Base-by-base conservation (phyloP, 441 rosid genomes). In the Erodium texanum region DNA sequence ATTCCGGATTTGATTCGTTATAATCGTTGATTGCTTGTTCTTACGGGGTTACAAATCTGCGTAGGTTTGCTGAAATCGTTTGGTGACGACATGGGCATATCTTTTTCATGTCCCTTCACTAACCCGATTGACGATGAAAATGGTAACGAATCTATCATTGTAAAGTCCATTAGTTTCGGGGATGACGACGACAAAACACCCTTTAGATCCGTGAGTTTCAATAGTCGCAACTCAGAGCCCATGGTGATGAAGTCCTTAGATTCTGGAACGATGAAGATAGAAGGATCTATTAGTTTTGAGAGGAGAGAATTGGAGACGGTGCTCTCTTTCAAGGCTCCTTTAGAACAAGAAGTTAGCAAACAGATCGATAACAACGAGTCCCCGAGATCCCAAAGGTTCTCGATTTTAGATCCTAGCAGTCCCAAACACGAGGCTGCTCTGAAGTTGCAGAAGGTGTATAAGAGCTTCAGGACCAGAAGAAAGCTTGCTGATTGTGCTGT, bases 401-500 rank as follows among this genome's bases (percentile, higher is more conserved):
- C 70, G 65, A 64, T 63, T 62, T 73, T 66, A 62, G 76, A 73
- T 64, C 67, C 56, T 41, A 66, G 72, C 54, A 48, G 68, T 22
- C 68, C 71, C 0, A 81, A 81, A 74, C 86, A 85, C 62, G 74
- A 82, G 76, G 97, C 96, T 27, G 96, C 99, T 11, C 71, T 87
- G 16, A 86, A 83, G 69, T 73, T 93, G 72, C 97, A 88, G 84
- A 93, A 89, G 29, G 99, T 93, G 38, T 93, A 89, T 56, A 91
- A 88, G 68, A 93, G 99, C 71, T 91, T 93, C 74, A 79, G 97
- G 54, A 93, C 97, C 0, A 84, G 97, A 66, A 77, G 99, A 82
- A 87, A 86, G 90, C 86, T 93, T 3, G 99, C 97, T 0, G 95
- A 93, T 83, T 89, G 99, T 58, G 97, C 97, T 0, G 95, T 93